These are phyloP conservation scores for Centella asiatica DNA, from an alignment of 129 eudicot genomes.

Conservation along the genomic window DNA sequence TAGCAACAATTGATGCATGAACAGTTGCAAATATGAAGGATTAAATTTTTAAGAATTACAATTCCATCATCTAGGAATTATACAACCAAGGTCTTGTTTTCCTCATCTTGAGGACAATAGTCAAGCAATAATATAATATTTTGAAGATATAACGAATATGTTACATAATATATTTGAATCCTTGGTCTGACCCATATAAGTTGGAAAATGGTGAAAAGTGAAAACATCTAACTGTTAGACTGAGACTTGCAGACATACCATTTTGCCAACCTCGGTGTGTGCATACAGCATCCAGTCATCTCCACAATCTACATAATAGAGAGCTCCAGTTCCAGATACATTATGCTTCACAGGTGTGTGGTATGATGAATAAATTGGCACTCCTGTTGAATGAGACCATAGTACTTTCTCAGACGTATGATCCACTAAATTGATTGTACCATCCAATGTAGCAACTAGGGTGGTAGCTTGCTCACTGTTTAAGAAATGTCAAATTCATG, in stretches of 20 bases:
- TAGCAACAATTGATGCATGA: too few species aligned
- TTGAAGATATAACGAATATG: too few species aligned
- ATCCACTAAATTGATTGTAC: slow-evolving; percentile 54
- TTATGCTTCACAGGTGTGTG: slow-evolving; percentile 45
- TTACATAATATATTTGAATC: background rate
- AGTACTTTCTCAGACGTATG: slow-evolving; percentile 45
- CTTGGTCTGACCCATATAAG: background rate
- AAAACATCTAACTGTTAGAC: background rate
- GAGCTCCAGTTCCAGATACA: slow-evolving; percentile 30
- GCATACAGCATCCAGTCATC: slow-evolving; percentile 79
- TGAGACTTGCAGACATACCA: slow-evolving; percentile 31
- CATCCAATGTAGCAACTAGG: slow-evolving; percentile 74
- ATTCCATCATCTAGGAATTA: too few species aligned
- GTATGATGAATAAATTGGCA: slow-evolving; percentile 71
- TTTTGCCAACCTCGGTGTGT: slow-evolving; percentile 38
- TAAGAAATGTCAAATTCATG: slow-evolving; percentile 3
- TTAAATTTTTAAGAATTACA: too few species aligned
- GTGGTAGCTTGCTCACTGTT: slow-evolving; percentile 54
- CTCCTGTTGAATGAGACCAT: slow-evolving; percentile 85
- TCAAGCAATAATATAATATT: too few species aligned
- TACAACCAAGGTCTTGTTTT: too few species aligned
- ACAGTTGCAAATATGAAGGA: too few species aligned
- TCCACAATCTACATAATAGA: slow-evolving; percentile 62
- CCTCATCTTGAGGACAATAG: too few species aligned
- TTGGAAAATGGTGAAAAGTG: background rate